Conservation (phyloP, 169 alveolate genomes). For the Plasmodium yoelii region DNA sequence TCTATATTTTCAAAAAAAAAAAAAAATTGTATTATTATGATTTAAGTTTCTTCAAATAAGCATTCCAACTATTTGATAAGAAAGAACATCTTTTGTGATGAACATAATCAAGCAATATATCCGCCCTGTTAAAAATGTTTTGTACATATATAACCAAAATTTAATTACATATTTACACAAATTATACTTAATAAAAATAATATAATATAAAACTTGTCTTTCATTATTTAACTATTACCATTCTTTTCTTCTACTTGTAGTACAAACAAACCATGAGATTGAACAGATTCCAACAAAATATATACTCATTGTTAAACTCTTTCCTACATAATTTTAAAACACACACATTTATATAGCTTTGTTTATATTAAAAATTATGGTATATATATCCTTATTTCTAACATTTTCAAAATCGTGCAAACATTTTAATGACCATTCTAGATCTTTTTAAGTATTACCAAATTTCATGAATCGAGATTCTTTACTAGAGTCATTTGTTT, state of each 20-base stretch:
- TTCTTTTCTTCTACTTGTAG: conserved; percentile 66
- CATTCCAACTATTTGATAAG: conserved; percentile 55
- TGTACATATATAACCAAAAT: not conserved
- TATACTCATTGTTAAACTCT: conserved; percentile 59
- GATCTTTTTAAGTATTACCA: conserved; percentile 19
- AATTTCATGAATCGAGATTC: conserved; percentile 30
- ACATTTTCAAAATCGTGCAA: not conserved
- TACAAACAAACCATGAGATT: conserved; percentile 56
- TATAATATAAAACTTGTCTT: not conserved
- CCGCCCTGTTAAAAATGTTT: conserved; percentile 54
- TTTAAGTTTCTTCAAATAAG: conserved; percentile 45
- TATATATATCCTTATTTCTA: not conserved
- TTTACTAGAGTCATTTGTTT: conserved; percentile 22
- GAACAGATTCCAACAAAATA: conserved; percentile 64
- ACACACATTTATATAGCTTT: not conserved
- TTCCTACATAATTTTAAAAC: conserved; percentile 43
- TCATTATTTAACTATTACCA: conserved; percentile 31
- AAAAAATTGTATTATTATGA: conserved; percentile 1
- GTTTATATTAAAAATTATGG: not conserved
- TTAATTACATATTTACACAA: not conserved
- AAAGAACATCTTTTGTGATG: conserved; percentile 77
- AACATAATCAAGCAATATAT: conserved; percentile 72
- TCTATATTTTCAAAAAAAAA: too few relatives aligned
- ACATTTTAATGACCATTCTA: conserved; percentile 2
- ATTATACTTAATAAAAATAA: not conserved